A percentile compares a stretch with the other conserved stretches of the same genome.
phyloP scores from a whole-genome alignment of 345 rosid genomes.

The Populus davidiana region DNA sequence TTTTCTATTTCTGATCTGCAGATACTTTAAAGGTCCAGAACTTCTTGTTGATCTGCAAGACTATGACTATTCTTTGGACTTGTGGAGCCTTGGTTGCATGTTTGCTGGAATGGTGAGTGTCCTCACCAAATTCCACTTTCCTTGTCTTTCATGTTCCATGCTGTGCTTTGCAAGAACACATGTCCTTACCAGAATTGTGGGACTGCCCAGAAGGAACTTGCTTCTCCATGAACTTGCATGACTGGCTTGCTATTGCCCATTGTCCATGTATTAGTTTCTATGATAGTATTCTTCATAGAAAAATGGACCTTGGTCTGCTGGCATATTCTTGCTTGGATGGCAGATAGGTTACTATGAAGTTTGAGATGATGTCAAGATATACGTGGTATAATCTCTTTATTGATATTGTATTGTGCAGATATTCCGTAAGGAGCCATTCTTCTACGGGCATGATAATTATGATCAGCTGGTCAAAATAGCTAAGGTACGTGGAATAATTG shows the following conservation, averaged over 20 bases:
- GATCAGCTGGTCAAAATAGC: constrained; percentile 97
- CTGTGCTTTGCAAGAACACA: not conserved
- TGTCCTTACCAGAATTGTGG: not conserved
- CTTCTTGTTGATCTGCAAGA: constrained; percentile 97
- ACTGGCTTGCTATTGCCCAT: not conserved
- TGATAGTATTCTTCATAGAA: constrained; percentile 7
- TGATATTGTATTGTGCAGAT: constrained; percentile 54
- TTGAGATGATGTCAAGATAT: constrained; percentile 17
- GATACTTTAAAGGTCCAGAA: constrained; percentile 98
- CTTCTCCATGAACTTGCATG: not conserved
- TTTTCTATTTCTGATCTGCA: constrained; percentile 25
- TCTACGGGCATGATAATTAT: constrained; percentile 96
- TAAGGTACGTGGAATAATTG: constrained; percentile 51
- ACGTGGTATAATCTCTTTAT: constrained; percentile 23
- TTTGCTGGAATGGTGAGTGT: constrained; percentile 91
- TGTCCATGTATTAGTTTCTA: constrained; percentile 1
- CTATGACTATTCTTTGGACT: constrained; percentile 92
- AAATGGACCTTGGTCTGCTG: constrained; percentile 26
- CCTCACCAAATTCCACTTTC: not conserved
- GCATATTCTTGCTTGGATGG: constrained; percentile 30
- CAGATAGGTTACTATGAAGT: constrained; percentile 22
- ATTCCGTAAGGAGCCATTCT: constrained; percentile 97
- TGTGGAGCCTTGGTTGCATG: constrained; percentile 99
- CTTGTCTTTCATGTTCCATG: not conserved
- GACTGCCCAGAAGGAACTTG: not conserved